These are phyloP conservation scores for Isoetes taiwanensis DNA, from an alignment of 75 land plant species.

Conservation along the genomic window DNA sequence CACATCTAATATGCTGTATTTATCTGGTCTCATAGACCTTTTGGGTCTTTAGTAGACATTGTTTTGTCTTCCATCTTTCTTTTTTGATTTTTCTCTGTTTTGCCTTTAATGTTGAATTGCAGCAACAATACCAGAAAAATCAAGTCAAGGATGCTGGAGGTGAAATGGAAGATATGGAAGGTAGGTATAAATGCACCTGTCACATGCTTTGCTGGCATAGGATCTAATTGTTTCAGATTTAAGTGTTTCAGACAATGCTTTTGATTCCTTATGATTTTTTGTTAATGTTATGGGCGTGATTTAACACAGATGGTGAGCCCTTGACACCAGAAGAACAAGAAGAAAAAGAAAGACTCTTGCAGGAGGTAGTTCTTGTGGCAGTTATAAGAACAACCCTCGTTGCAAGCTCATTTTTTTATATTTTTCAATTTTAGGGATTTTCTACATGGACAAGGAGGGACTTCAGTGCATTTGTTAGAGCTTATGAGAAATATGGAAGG, in stretches of 20 bases:
- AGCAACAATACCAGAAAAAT: conserved; percentile 6
- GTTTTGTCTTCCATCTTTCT: too few species aligned
- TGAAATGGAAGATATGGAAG: background rate
- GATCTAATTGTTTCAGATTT: too few species aligned
- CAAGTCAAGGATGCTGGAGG: background rate
- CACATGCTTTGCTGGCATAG: too few species aligned
- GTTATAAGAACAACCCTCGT: background rate
- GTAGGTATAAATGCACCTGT: background rate
- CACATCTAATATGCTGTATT: too few species aligned
- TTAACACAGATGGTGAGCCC: conserved; percentile 1
- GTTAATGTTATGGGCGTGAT: background rate
- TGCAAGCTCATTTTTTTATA: background rate
- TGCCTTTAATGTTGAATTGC: too few species aligned
- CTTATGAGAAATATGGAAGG: background rate
- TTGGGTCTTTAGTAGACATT: too few species aligned
- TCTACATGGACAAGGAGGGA: conserved; percentile 3
- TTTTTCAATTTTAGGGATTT: background rate
- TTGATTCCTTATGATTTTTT: too few species aligned
- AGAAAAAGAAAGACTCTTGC: conserved; percentile 1
- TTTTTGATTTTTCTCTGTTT: too few species aligned
- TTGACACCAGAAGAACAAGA: conserved; percentile 4
- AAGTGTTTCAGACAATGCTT: too few species aligned
- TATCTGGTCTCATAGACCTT: too few species aligned
- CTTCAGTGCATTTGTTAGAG: conserved; percentile 4
- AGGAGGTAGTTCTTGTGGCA: background rate